A percentile compares a stretch with the other conserved stretches of the same genome.
Evolutionary conservation across 2,329 filamentous ascomycete species (phyloP).

Genomic region (Pseudogymnoascus destructans): DNA sequence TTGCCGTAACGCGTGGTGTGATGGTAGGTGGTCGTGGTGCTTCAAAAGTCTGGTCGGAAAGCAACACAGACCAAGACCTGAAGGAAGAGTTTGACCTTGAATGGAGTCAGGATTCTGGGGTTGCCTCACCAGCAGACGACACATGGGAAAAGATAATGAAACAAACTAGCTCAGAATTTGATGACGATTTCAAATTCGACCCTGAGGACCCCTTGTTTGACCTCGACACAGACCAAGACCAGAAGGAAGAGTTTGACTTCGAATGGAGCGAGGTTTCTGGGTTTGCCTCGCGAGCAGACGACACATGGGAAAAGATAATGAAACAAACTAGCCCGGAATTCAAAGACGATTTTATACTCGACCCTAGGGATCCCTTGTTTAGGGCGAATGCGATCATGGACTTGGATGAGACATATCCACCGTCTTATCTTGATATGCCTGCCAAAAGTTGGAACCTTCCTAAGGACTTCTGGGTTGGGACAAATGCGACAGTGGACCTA

Average conservation of each 20-base stretch:
- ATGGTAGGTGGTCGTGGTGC: neutral
- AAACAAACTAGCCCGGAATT: neutral
- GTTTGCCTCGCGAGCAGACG: neutral
- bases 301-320: constrained; percentile 1
- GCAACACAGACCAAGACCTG: neutral
- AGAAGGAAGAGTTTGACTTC: neutral
- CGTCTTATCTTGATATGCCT: neutral
- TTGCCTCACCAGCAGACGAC: neutral
- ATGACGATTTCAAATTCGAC: neutral
- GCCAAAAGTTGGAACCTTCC: neutral
- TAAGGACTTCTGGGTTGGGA: neutral
- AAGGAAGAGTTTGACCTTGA: neutral
- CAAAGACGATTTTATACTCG: neutral
- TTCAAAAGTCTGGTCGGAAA: neutral
- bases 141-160: constrained; percentile 1
- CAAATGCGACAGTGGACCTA: neutral
- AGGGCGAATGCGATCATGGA: neutral
- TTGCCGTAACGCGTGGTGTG: neutral
- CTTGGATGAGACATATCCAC: neutral
- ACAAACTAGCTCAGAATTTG: neutral
- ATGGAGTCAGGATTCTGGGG: neutral
- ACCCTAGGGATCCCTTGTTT: neutral
- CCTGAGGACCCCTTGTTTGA: neutral
- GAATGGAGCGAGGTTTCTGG: neutral
- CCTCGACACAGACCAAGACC: neutral